Evolutionary conservation across 768 basidiomycete species (phyloP).

Genomic region (Exidia glandulosa): DNA sequence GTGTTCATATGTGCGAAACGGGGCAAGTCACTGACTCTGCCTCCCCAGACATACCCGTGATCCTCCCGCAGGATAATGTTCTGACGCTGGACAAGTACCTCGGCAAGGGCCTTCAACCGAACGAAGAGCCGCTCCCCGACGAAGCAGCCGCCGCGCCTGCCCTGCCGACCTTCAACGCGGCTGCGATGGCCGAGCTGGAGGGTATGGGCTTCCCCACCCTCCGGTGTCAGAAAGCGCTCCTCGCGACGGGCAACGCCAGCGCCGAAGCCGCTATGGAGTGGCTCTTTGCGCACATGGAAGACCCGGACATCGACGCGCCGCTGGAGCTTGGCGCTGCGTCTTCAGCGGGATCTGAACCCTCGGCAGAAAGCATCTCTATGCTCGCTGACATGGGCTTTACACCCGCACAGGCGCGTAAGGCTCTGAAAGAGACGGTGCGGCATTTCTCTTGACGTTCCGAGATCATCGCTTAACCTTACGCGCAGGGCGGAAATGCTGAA

Average conservation of each 20-base stretch:
- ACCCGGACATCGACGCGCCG: slow-evolving; percentile 89
- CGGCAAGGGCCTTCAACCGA: slow-evolving; percentile 56
- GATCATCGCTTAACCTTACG: neutral
- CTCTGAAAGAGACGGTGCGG: slow-evolving; percentile 72
- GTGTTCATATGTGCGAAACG: slow-evolving; percentile 11
- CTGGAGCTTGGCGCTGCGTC: slow-evolving; percentile 29
- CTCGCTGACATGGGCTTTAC: slow-evolving; percentile 93
- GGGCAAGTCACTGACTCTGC: neutral
- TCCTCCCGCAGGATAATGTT: slow-evolving; percentile 45
- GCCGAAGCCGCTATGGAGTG: slow-evolving; percentile 88
- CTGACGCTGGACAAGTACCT: slow-evolving; percentile 57
- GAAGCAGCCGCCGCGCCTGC: slow-evolving; percentile 28
- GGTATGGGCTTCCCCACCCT: slow-evolving; percentile 85
- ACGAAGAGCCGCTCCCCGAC: slow-evolving; percentile 61
- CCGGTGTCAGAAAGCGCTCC: slow-evolving; percentile 80
- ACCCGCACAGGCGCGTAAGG: slow-evolving; percentile 69
- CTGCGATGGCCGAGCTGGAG: slow-evolving; percentile 64
- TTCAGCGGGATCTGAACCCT: slow-evolving; percentile 36
- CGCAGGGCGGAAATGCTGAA: slow-evolving; percentile 60
- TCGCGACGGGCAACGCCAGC: slow-evolving; percentile 72
- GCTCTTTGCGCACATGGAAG: slow-evolving; percentile 93
- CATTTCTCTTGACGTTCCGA: neutral
- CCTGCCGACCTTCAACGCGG: slow-evolving; percentile 60
- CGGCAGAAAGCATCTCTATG: slow-evolving; percentile 58
- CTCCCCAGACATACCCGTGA: slow-evolving; percentile 68